Evolutionary conservation across 192 early-diverging fungal species (phyloP), one percentile per base, ranked within the genome.

Genomic region (Pilobolus umbonatus): DNA sequence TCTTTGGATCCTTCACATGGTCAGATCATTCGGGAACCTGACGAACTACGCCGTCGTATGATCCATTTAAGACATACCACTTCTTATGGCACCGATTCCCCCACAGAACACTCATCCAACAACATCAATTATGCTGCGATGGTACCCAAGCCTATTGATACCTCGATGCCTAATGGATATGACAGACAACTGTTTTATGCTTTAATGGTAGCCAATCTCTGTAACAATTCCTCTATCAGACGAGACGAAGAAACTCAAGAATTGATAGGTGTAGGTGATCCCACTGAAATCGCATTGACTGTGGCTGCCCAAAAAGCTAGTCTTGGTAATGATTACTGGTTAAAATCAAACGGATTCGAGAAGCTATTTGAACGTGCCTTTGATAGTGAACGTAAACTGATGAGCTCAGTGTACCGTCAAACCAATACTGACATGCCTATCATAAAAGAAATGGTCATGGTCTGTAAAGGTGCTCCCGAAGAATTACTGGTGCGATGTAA

Each of bases 381-480:
- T 65, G 91, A 95, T 68, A 88, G 89, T 65, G 95, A 97, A 55
- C 85, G 95, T 43, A 98, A 98, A 73, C 80, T 94, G 28, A 98
- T 98, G 95, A 90, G 87, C 73, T 85, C 88, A 10, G 74, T 94
- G 1, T 92, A 85, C 71, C 31, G 66, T 47, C 68, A 38, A 64
- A 43, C 8, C 53, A 64, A 59, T 22, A 59, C 34, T 29, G 61
- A 43, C 7, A 21, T 8, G 12, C 19, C 45, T 4, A 11, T 50
- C 21, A 19, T 17, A 24, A 14, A 9, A 1, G 48, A 28, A n/a
- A 47, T 48, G 19, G 56, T 77, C 53, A 79, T 92, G 4, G 64
- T 95, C 5, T 84, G 73, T 28, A 98, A 98, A 64, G 96, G 96
- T 25, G 96, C 96, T 0, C 94, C 96, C 14, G 96, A 98, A 67